Conservation (phyloP, 1,139 yeast genomes). For the Kodamaea ohmeri region DNA sequence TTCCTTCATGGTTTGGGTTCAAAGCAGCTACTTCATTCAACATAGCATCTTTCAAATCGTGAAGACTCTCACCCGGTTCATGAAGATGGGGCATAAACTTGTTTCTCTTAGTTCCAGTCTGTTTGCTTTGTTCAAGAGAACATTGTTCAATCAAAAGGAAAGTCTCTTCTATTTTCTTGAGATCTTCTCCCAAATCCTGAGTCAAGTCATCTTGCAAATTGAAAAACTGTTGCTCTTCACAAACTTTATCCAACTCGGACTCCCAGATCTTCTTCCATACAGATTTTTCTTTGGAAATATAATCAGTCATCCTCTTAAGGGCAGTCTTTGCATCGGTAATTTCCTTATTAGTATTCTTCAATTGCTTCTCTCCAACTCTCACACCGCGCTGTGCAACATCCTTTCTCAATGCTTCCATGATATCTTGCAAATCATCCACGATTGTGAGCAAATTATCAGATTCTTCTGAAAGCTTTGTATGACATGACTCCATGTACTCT, state of each 20-base stretch:
- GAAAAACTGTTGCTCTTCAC: constrained; percentile 91
- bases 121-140: constrained; percentile 65
- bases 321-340: constrained; percentile 54
- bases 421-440: constrained; percentile 90
- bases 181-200: constrained; percentile 75
- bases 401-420: constrained; percentile 83
- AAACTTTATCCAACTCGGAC: constrained; percentile 79
- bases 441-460: constrained; percentile 71
- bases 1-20: constrained; percentile 77
- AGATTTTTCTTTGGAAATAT: constrained; percentile 68
- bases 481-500: constrained; percentile 75
- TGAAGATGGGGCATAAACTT: constrained; percentile 39
- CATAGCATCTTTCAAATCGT: constrained; percentile 73
- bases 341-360: constrained; percentile 65
- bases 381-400: constrained; percentile 95
- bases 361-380: constrained; percentile 71
- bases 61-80: constrained; percentile 67
- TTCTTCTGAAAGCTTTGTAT: constrained; percentile 67
- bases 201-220: constrained; percentile 86
- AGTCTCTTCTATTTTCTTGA: constrained; percentile 77
- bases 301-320: constrained; percentile 55
- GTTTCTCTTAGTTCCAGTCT: constrained; percentile 29
- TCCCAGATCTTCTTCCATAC: constrained; percentile 95
- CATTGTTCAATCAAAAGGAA: constrained; percentile 79
- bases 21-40: constrained; percentile 75